Conservation (phyloP, 1,139 yeast genomes). For the Geotrichum macrosporum region DNA sequence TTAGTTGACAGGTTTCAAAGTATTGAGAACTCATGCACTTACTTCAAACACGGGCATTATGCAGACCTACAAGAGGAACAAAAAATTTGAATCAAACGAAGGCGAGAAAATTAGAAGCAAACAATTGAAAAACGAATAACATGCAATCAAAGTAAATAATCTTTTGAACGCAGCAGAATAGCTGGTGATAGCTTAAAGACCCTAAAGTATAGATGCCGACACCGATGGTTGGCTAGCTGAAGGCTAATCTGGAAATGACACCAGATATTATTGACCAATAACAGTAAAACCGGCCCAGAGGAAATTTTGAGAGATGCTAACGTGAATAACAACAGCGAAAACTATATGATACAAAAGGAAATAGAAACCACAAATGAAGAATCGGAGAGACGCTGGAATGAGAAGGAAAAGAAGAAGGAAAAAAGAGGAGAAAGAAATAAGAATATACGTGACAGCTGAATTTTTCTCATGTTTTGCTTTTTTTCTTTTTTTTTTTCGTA, state of each 20-base stretch:
- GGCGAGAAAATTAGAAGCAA: neutral
- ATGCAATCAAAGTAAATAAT: neutral
- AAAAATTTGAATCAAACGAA: neutral
- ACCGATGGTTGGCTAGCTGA: no score
- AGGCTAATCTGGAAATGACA: no score
- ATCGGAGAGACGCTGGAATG: no score
- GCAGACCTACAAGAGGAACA: neutral
- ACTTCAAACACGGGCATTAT: constrained; percentile 20
- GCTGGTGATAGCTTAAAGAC: no score
- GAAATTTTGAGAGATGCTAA: no score
- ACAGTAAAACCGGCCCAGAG: no score
- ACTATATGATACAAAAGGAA: neutral
- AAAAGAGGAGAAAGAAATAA: constrained; percentile 2
- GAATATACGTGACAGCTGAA: neutral
- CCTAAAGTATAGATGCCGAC: no score
- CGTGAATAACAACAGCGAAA: no score
- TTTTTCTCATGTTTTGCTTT: neutral
- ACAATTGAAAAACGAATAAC: neutral
- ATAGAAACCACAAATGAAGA: constrained; percentile 1
- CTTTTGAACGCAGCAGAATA: no score
- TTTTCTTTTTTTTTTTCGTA: neutral
- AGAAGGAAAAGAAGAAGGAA: neutral
- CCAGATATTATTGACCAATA: no score
- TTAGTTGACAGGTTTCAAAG: no score
- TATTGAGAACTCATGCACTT: no score